These are phyloP conservation scores for Brassica balearica DNA, from an alignment of 441 rosid genomes.

Conservation along the genomic window DNA sequence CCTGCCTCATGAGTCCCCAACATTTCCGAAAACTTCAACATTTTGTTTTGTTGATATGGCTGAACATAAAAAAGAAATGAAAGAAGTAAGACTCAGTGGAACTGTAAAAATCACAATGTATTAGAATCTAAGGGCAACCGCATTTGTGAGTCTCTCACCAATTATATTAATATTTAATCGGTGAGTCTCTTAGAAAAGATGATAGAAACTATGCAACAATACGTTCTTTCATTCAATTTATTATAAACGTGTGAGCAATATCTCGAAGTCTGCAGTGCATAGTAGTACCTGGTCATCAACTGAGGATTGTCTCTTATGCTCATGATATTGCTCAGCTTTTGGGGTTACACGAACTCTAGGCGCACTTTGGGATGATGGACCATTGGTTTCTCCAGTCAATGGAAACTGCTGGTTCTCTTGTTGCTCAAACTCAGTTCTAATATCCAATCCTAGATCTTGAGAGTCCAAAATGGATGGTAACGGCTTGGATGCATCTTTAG, in stretches of 20 bases:
- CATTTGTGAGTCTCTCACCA: no score
- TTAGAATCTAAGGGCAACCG: conserved; percentile 2
- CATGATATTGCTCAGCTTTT: conserved; percentile 51
- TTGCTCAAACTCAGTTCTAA: conserved; percentile 60
- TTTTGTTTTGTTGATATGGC: conserved; percentile 61
- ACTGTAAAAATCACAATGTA: conserved; percentile 8
- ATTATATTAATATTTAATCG: no score
- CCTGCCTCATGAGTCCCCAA: conserved; percentile 52
- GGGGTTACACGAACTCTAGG: conserved; percentile 43
- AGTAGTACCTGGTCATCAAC: conserved; percentile 71
- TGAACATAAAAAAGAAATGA: conserved; percentile 39
- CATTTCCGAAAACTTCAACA: conserved; percentile 52
- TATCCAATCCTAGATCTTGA: conserved; percentile 56
- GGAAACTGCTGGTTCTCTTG: conserved; percentile 56
- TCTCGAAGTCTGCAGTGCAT: conserved; percentile 28
- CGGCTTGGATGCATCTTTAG: conserved; percentile 65
- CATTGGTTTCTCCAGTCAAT: conserved; percentile 52
- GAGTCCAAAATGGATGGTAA: conserved; percentile 60
- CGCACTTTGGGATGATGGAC: conserved; percentile 51
- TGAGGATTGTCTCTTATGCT: conserved; percentile 46
- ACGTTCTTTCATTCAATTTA: conserved; percentile 32
- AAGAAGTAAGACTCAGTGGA: conserved; percentile 16
- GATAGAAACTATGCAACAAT: conserved; percentile 25
- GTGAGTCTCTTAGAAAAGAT: background rate
- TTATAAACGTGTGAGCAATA: conserved; percentile 17